Conservation (phyloP, 306 rosid species). For the Quercus aquifolioides region DNA sequence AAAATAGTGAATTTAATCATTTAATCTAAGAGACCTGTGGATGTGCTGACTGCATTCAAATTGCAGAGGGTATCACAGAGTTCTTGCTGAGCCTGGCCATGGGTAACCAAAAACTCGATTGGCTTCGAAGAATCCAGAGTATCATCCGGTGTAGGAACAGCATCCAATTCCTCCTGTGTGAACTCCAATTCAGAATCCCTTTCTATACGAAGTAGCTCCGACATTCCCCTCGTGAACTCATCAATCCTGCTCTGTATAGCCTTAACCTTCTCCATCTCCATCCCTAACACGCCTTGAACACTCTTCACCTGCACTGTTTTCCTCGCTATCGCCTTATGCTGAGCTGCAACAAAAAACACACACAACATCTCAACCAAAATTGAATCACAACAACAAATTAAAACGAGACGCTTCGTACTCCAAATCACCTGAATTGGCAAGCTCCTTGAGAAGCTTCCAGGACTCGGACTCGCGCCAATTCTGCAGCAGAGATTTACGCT, state of each 20-base stretch:
- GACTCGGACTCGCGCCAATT: conserved; percentile 61
- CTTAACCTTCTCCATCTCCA: conserved; percentile 54
- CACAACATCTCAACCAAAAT: conserved; percentile 14
- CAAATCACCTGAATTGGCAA: conserved; percentile 57
- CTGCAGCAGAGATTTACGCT: conserved; percentile 27
- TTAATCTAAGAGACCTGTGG: conserved; percentile 39
- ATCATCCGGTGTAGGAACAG: conserved; percentile 67
- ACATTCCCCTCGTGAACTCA: conserved; percentile 56
- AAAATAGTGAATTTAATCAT: background rate
- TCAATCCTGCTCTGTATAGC: conserved; percentile 63
- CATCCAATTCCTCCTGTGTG: conserved; percentile 84
- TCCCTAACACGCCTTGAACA: conserved; percentile 61
- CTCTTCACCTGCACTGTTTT: conserved; percentile 41
- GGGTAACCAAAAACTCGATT: conserved; percentile 75
- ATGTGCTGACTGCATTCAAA: conserved; percentile 64
- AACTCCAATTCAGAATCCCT: conserved; percentile 85
- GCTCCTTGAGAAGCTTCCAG: conserved; percentile 70
- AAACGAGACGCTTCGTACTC: background rate
- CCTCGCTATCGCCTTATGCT: conserved; percentile 69
- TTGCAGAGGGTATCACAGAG: conserved; percentile 84
- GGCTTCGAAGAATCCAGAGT: conserved; percentile 57
- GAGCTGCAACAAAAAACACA: conserved; percentile 35
- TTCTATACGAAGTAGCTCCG: conserved; percentile 64
- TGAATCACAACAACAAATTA: background rate
- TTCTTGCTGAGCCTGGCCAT: conserved; percentile 78